Evolutionary conservation across 331 rosid genomes (phyloP).

Genomic region (Malus hybrid): DNA sequence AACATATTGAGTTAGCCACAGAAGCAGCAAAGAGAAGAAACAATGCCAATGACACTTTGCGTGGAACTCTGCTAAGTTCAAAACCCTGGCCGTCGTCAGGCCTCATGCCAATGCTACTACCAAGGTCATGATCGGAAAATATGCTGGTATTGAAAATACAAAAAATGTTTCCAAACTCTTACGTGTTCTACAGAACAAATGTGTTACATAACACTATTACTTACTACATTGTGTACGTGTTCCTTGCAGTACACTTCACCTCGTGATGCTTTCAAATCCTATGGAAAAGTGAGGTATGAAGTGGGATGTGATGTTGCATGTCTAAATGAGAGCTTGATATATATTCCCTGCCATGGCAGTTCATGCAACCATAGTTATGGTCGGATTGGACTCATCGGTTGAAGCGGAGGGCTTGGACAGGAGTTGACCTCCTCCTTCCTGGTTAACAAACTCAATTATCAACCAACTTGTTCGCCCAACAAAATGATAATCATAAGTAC

Average conservation of each 20-base stretch:
- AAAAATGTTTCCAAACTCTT: no score
- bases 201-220: no score
- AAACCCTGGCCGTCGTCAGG: not conserved
- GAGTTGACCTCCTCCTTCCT: constrained; percentile 1
- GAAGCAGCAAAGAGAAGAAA: constrained; percentile 18
- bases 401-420: constrained; percentile 14
- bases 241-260: not conserved
- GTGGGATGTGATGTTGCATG: constrained; percentile 10
- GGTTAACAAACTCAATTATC: constrained; percentile 9
- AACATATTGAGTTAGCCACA: constrained; percentile 10
- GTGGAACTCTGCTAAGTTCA: not conserved
- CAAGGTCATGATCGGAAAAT: constrained; percentile 4
- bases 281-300: not conserved
- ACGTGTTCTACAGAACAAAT: no score
- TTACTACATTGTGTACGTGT: not conserved
- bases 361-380: constrained; percentile 1
- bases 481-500: not conserved
- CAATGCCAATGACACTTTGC: not conserved
- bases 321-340: not conserved
- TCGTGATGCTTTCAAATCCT: not conserved
- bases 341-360: not conserved
- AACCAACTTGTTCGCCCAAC: constrained; percentile 9
- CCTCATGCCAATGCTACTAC: constrained; percentile 13
- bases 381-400: not conserved
- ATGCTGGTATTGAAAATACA: not conserved